Evolutionary conservation across 2,329 filamentous ascomycete species (phyloP).

Genomic region (Amphichorda felina): DNA sequence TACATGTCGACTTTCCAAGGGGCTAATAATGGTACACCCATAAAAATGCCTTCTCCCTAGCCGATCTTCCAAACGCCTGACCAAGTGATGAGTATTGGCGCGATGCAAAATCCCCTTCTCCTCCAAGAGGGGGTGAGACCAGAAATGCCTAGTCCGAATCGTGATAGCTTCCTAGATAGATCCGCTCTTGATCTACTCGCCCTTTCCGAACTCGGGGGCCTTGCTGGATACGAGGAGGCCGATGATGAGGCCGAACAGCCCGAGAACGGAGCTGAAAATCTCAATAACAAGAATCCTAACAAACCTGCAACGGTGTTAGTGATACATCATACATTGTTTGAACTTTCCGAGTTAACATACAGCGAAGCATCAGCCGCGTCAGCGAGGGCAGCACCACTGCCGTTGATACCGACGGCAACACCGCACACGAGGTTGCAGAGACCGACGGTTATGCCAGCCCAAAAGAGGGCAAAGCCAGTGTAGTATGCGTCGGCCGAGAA

Average conservation of each 20-base stretch:
- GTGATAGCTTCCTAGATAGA: too few species aligned
- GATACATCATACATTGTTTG: too few species aligned
- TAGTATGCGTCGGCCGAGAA: conserved; percentile 77
- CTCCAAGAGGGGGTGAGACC: not conserved
- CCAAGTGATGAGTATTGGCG: conserved; percentile 19
- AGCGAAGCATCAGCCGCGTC: conserved; percentile 87
- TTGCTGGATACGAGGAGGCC: conserved; percentile 81
- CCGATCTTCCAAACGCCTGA: conserved; percentile 26
- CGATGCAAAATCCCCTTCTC: conserved; percentile 15
- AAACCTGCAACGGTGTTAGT: conserved; percentile 49
- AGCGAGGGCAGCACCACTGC: conserved; percentile 87
- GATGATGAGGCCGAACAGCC: conserved; percentile 91
- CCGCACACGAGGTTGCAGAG: conserved; percentile 94
- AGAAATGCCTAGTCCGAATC: too few species aligned
- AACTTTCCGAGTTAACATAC: conserved; percentile 54
- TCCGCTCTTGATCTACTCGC: not conserved
- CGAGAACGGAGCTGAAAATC: conserved; percentile 96
- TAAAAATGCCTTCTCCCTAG: conserved; percentile 9
- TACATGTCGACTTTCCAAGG: conserved; percentile 1
- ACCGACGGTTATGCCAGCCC: conserved; percentile 88
- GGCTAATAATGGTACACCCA: conserved; percentile 4
- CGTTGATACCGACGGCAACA: conserved; percentile 95
- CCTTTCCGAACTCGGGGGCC: conserved; percentile 57
- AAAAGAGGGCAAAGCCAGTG: conserved; percentile 91
- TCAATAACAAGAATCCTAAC: conserved; percentile 98